Conservation (phyloP, 2,329 filamentous ascomycete species). For the Pseudopithomyces maydicus region DNA sequence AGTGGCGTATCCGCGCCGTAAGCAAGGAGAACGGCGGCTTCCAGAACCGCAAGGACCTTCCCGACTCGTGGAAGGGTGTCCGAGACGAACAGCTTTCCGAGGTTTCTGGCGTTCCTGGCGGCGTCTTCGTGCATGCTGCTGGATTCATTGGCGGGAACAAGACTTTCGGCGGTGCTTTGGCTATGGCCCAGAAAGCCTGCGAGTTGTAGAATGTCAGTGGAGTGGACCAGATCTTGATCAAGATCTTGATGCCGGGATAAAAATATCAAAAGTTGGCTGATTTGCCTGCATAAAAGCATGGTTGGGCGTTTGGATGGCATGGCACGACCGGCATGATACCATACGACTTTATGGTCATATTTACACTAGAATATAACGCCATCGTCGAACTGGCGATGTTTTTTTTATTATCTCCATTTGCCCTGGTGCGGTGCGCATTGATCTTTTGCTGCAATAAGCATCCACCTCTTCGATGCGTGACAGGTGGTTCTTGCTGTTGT, state of each 20-base stretch:
- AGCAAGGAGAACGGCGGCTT: constrained; percentile 84
- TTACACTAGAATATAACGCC: not conserved
- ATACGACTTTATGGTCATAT: constrained; percentile 9
- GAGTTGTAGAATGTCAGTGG: constrained; percentile 36
- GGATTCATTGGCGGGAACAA: constrained; percentile 97
- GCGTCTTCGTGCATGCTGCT: constrained; percentile 90
- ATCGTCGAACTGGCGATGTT: constrained; percentile 1
- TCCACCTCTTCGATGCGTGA: too few relatives aligned
- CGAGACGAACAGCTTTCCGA: constrained; percentile 83
- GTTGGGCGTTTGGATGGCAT: constrained; percentile 25
- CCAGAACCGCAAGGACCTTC: constrained; percentile 86
- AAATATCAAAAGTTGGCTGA: constrained; percentile 16
- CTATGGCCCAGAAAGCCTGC: constrained; percentile 81
- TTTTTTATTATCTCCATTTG: not conserved
- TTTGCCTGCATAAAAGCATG: constrained; percentile 30
- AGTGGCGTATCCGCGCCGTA: constrained; percentile 96
- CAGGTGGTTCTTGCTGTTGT: too few relatives aligned
- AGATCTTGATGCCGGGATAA: not conserved
- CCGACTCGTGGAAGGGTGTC: constrained; percentile 89
- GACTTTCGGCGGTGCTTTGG: constrained; percentile 83
- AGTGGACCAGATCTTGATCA: not conserved
- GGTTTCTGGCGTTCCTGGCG: constrained; percentile 70
- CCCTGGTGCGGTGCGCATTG: not conserved
- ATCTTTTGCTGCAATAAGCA: not conserved
- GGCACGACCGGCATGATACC: constrained; percentile 6